Evolutionary conservation across 345 rosid genomes (phyloP), one percentile per base, ranked within the genome.

Genomic region (Anastatica hierochuntica): DNA sequence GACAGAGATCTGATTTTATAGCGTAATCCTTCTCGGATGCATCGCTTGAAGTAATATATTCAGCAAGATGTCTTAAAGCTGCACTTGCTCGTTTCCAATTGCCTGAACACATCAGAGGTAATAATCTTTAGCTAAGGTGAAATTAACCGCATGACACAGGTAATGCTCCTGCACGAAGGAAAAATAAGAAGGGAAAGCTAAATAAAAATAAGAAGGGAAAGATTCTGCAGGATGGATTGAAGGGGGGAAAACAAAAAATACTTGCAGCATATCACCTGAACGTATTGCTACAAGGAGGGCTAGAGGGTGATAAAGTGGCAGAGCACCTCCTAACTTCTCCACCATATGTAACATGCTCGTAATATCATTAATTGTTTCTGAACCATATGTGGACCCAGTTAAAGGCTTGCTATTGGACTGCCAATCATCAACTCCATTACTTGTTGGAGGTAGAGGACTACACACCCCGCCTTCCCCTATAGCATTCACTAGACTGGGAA

Each of bases 41-140:
- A 68, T 56, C 34, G 47, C 40, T 43, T 60, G 79, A 70, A 56
- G 67, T 61, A 62, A 81, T 69, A 63, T 54, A 64, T 45, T 79
- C 84, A 54, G 76, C 75, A 64, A 86, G 83, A 80, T 90, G 95
- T 68, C 69, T 76, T 70, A 90, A 53, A 60, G 94, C 80, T 53
- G 58, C 70, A 62, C 64, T 74, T 58, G 95, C 95, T 61, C 94
- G 88, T 67, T 78, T 86, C 95, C 95, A 84, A 57, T 79, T 79
- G 43, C 97, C 97, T 90, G 69, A 69, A 74, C 63, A 80, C 64
- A 77, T 74, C 66, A 58, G 68, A 74, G 62, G 52, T 69, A 43
- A 62, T 41, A 72, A 49, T 58, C 55, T 71, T 68, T 64, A 67
- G 70, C 60, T 40, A 55, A 46, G 52, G 58, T 51, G 60, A 62